phyloP scores from a whole-genome alignment of 1,139 yeast species.

The Oligophagozyma castellii region DNA sequence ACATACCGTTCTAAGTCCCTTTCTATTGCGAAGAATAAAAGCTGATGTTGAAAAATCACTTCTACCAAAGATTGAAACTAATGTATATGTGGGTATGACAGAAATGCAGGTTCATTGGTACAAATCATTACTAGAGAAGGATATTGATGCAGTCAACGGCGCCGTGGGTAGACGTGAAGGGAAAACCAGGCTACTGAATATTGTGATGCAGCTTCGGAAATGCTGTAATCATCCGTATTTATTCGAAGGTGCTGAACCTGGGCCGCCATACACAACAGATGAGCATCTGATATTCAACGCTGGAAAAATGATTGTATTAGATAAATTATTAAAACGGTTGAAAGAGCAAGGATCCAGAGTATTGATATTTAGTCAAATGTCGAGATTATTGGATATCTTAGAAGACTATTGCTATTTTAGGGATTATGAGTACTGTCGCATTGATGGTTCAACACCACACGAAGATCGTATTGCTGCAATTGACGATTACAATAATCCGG shows the following conservation, averaged over 20 bases:
- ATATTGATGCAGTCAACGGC: conserved; percentile 92
- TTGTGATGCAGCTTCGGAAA: conserved; percentile 92
- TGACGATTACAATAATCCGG: conserved; percentile 80
- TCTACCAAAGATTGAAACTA: conserved; percentile 79
- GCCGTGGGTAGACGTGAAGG: conserved; percentile 81
- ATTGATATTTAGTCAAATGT: conserved; percentile 89
- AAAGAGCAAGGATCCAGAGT: conserved; percentile 77
- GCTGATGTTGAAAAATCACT: conserved; percentile 86
- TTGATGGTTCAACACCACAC: conserved; percentile 90
- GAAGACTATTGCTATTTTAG: conserved; percentile 87
- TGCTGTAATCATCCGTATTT: conserved; percentile 96
- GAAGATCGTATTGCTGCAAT: conserved; percentile 87
- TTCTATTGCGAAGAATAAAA: conserved; percentile 77
- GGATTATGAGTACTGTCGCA: conserved; percentile 76
- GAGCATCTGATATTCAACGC: conserved; percentile 81
- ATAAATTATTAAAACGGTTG: conserved; percentile 62
- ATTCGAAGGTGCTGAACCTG: conserved; percentile 98
- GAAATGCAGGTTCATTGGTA: conserved; percentile 93
- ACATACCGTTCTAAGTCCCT: conserved; percentile 77
- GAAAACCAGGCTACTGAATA: conserved; percentile 76
- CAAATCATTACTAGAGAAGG: conserved; percentile 75
- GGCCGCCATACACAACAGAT: conserved; percentile 95
- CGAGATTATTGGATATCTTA: conserved; percentile 75
- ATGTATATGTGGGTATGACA: conserved; percentile 86
- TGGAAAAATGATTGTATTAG: conserved; percentile 83